phyloP scores from a whole-genome alignment of 2,329 filamentous ascomycete genomes.

The Dendryphion nanum region DNA sequence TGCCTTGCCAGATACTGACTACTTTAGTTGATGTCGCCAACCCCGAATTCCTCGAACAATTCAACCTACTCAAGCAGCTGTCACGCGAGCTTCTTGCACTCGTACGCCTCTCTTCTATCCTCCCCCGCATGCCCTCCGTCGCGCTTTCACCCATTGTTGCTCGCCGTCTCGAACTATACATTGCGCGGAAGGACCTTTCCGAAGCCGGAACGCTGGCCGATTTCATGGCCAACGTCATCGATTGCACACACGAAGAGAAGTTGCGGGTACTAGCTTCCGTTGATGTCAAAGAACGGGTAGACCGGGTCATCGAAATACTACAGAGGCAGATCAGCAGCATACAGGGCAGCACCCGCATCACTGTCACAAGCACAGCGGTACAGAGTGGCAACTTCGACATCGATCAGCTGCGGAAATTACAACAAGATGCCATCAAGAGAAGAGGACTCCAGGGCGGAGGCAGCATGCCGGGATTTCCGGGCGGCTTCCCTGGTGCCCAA shows the following conservation, averaged over 20 bases:
- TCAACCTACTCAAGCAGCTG: conserved; percentile 76
- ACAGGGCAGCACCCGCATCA: conserved; percentile 84
- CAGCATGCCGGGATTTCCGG: conserved; percentile 39
- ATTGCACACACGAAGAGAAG: conserved; percentile 87
- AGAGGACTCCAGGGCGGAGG: conserved; percentile 26
- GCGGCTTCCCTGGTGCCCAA: conserved; percentile 42
- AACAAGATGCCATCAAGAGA: conserved; percentile 43
- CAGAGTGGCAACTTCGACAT: conserved; percentile 40
- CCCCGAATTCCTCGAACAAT: conserved; percentile 65
- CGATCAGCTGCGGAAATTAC: conserved; percentile 43
- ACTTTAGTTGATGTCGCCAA: conserved; percentile 31
- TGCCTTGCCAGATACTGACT: conserved; percentile 1
- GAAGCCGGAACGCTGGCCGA: conserved; percentile 88
- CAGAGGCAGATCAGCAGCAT: conserved; percentile 79
- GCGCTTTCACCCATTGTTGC: conserved; percentile 81
- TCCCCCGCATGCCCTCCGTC: conserved; percentile 65
- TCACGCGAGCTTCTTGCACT: conserved; percentile 85
- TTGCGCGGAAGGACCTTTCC: conserved; percentile 73
- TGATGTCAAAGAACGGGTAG: conserved; percentile 73
- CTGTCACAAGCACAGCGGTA: conserved; percentile 64
- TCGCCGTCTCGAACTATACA: conserved; percentile 81
- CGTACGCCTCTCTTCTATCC: conserved; percentile 78
- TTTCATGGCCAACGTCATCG: conserved; percentile 93
- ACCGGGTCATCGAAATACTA: conserved; percentile 79
- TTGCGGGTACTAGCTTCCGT: conserved; percentile 80